These are phyloP conservation scores for Hericium alpestre DNA, from an alignment of 768 basidiomycete species.

Conservation along the genomic window DNA sequence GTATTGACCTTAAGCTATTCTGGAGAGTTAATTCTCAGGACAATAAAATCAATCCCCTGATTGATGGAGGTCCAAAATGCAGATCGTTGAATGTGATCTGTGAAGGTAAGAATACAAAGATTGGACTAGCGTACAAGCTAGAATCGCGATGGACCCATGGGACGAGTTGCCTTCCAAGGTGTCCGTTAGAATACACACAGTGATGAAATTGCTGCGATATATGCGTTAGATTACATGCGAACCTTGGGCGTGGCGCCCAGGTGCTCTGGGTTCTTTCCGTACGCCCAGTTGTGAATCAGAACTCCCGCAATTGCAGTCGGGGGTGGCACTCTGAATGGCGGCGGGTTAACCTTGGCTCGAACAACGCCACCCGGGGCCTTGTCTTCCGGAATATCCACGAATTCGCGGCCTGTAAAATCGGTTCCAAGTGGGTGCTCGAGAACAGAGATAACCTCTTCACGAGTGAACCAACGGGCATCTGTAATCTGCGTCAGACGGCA, in stretches of 20 bases:
- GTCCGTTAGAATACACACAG: no score
- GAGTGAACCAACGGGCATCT: constrained; percentile 89
- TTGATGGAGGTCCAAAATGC: no score
- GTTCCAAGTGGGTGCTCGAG: constrained; percentile 48
- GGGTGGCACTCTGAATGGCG: constrained; percentile 65
- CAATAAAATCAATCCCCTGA: no score
- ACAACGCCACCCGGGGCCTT: constrained; percentile 17
- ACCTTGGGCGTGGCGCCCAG: constrained; percentile 2
- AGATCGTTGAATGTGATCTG: no score
- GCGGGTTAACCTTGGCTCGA: constrained; percentile 11
- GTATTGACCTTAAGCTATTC: no score
- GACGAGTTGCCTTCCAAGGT: no score
- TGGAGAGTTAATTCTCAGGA: no score
- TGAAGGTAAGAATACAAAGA: no score
- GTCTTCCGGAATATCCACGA: constrained; percentile 37
- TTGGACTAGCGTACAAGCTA: no score
- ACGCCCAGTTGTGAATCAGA: constrained; percentile 73
- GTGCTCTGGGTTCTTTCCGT: constrained; percentile 33
- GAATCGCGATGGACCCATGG: no score
- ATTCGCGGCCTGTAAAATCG: constrained; percentile 35
- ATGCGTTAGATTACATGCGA: constrained; percentile 1
- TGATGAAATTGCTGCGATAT: no score
- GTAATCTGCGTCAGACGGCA: not conserved
- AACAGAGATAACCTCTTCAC: constrained; percentile 56
- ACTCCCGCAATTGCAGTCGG: constrained; percentile 75